Evolutionary conservation across 495 filamentous ascomycete species (phyloP).

Genomic region (Aspergillus hancockii): DNA sequence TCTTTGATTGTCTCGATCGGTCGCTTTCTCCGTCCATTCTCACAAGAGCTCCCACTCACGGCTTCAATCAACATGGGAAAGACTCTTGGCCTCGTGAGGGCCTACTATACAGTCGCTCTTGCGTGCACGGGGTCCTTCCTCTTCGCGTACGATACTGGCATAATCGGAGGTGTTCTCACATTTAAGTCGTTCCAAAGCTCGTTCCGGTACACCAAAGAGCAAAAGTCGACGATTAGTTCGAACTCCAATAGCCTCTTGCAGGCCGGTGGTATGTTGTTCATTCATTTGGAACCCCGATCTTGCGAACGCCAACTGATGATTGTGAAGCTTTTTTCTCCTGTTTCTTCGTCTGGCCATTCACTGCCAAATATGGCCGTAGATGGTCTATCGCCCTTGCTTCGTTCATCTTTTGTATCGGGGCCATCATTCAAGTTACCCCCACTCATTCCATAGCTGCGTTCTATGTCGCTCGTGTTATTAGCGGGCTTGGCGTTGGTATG

Average conservation of each 20-base stretch:
- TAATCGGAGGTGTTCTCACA: constrained; percentile 39
- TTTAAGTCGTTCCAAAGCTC: constrained; percentile 36
- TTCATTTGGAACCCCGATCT: neutral
- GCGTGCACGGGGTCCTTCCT: constrained; percentile 33
- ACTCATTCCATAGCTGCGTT: constrained; percentile 47
- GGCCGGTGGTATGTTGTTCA: constrained; percentile 13
- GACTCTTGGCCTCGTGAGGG: constrained; percentile 13
- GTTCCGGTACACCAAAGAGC: constrained; percentile 27
- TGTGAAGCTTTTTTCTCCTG: constrained; percentile 24
- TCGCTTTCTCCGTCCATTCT: neutral
- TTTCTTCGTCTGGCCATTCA: constrained; percentile 21
- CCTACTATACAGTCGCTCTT: constrained; percentile 17
- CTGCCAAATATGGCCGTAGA: constrained; percentile 40
- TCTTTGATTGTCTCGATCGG: neutral
- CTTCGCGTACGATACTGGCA: constrained; percentile 40
- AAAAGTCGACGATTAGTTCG: constrained; percentile 31
- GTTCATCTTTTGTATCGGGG: constrained; percentile 44
- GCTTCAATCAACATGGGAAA: constrained; percentile 16
- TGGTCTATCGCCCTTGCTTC: constrained; percentile 44
- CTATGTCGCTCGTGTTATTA: constrained; percentile 51
- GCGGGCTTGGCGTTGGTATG: constrained; percentile 56
- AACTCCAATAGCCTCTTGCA: constrained; percentile 33
- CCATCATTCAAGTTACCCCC: constrained; percentile 42
- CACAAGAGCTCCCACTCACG: neutral
- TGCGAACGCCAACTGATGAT: neutral